phyloP scores from a whole-genome alignment of 1,139 yeast genomes.

The Diutina scorzettiae region DNA sequence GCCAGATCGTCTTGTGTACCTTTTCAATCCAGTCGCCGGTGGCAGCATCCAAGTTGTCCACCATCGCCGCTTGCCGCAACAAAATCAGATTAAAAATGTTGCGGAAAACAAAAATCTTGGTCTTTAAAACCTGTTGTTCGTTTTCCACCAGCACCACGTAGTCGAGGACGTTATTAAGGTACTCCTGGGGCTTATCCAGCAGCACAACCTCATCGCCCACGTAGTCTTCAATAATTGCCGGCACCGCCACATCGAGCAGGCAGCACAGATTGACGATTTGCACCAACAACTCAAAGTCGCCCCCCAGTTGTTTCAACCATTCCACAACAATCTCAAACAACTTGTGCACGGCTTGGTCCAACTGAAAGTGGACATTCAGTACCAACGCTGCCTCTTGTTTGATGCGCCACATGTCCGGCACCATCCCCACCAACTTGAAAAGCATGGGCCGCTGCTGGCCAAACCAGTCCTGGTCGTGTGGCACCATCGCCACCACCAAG shows the following conservation, averaged over 20 bases:
- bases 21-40: slow-evolving; percentile 12
- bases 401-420: slow-evolving; percentile 32
- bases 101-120: slow-evolving; percentile 54
- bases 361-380: slow-evolving; percentile 57
- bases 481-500: slow-evolving; percentile 41
- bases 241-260: slow-evolving; percentile 33
- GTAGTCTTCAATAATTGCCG: slow-evolving; percentile 41
- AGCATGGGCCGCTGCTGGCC: slow-evolving; percentile 37
- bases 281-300: slow-evolving; percentile 27
- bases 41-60: not conserved
- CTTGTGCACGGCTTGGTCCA: slow-evolving; percentile 59
- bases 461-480: slow-evolving; percentile 53
- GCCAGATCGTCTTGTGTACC: slow-evolving; percentile 56
- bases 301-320: slow-evolving; percentile 27
- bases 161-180: slow-evolving; percentile 40
- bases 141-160: slow-evolving; percentile 24
- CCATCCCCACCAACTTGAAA: slow-evolving; percentile 31
- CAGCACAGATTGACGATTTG: slow-evolving; percentile 38
- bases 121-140: slow-evolving; percentile 25
- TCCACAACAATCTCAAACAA: slow-evolving; percentile 45
- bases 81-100: slow-evolving; percentile 57
- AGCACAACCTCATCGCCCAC: slow-evolving; percentile 47
- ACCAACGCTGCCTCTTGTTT: slow-evolving; percentile 26
- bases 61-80: slow-evolving; percentile 20
- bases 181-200: slow-evolving; percentile 35